Percentiles rank a stretch among this genome's conserved stretches.
These are phyloP conservation scores for Fusarium fujikuroi DNA, from an alignment of 2,329 filamentous ascomycete species.

Conservation along the genomic window DNA sequence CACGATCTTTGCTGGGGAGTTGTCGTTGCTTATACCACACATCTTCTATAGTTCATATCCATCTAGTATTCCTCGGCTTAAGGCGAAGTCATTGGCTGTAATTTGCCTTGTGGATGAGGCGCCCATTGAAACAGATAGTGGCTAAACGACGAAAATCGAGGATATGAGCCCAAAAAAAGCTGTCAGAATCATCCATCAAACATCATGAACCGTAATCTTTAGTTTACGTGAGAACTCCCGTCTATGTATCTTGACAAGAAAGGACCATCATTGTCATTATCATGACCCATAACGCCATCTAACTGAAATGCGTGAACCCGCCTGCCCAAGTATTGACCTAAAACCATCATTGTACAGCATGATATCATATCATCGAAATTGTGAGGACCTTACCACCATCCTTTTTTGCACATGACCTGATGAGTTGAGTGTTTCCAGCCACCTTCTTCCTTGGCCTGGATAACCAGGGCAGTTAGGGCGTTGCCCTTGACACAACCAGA, in stretches of 20 bases:
- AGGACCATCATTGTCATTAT: background rate
- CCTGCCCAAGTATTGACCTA: background rate
- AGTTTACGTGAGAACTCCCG: background rate
- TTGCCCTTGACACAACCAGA: slow-evolving; percentile 83
- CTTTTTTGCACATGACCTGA: slow-evolving; percentile 54
- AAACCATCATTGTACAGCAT: slow-evolving; percentile 14
- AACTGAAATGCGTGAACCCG: slow-evolving; percentile 5
- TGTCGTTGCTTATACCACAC: slow-evolving; percentile 37
- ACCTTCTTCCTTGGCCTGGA: slow-evolving; percentile 62
- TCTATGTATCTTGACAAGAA: slow-evolving; percentile 12
- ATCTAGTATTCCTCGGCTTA: background rate
- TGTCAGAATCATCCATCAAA: background rate
- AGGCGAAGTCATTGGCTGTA: slow-evolving; percentile 6
- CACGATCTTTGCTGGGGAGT: slow-evolving; percentile 17
- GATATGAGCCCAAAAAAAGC: slow-evolving; percentile 12
- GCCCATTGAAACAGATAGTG: slow-evolving; percentile 18
- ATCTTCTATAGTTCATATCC: slow-evolving; percentile 17
- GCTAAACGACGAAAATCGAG: slow-evolving; percentile 27
- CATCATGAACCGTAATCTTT: background rate
- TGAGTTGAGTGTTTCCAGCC: slow-evolving; percentile 51
- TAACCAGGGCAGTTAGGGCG: slow-evolving; percentile 79
- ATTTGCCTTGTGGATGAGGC: background rate
- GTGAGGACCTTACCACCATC: slow-evolving; percentile 28
- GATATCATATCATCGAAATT: background rate
- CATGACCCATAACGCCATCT: slow-evolving; percentile 28